phyloP scores from a whole-genome alignment of 768 basidiomycete species.

The Termitomyces sp. region DNA sequence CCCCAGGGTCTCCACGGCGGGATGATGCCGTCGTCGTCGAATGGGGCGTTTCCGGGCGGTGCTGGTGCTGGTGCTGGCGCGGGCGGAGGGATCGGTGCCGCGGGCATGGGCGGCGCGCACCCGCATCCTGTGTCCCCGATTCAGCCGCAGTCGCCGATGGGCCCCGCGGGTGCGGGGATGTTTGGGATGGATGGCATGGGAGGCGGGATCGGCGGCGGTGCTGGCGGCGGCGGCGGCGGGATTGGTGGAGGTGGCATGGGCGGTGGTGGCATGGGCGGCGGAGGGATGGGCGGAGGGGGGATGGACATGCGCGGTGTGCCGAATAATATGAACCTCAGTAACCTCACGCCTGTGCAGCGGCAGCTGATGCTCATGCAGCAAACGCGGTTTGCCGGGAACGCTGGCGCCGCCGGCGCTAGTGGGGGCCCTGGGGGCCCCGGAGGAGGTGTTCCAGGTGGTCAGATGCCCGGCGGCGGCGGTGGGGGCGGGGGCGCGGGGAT shows the following conservation, averaged over 20 bases:
- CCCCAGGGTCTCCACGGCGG: not conserved
- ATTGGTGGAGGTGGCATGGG: slow-evolving; percentile 24
- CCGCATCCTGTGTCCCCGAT: slow-evolving; percentile 17
- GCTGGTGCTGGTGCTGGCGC: not conserved
- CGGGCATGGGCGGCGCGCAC: not conserved
- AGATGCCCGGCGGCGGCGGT: not conserved
- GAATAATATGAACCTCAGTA: slow-evolving; percentile 22
- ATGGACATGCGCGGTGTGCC: slow-evolving; percentile 15
- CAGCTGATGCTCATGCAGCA: slow-evolving; percentile 36
- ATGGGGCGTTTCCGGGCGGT: not conserved
- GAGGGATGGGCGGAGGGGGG: slow-evolving; percentile 17
- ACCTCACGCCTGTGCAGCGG: slow-evolving; percentile 36
- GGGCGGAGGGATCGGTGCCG: not conserved
- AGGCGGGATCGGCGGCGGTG: slow-evolving; percentile 17
- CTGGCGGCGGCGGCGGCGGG: not conserved
- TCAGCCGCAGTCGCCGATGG: slow-evolving; percentile 8
- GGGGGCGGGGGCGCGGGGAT: slow-evolving; percentile 3
- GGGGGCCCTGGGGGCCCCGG: slow-evolving; percentile 5
- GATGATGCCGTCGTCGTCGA: not conserved
- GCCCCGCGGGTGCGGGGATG: slow-evolving; percentile 12
- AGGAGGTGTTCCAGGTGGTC: not conserved
- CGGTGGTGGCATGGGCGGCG: not conserved
- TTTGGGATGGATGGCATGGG: slow-evolving; percentile 16
- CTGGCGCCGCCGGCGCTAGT: not conserved
- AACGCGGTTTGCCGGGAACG: slow-evolving; percentile 5